Evolutionary conservation across 169 alveolate species (phyloP).

Genomic region (Plasmodium vinckei): DNA sequence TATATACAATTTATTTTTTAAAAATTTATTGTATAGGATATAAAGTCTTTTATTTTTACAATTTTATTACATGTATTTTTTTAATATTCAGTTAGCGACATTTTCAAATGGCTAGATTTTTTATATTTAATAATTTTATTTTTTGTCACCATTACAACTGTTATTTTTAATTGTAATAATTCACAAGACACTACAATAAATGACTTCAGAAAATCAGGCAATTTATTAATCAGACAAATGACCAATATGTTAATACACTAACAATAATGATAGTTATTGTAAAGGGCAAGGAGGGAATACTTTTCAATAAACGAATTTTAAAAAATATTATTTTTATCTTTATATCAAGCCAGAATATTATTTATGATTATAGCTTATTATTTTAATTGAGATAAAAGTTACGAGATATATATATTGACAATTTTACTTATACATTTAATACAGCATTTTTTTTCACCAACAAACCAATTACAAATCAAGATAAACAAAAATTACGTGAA

Average conservation of each 20-base stretch:
- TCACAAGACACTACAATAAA: background rate
- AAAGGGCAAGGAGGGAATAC: background rate
- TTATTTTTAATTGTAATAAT: background rate
- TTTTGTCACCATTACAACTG: slow-evolving; percentile 8
- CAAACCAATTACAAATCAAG: too few relatives aligned
- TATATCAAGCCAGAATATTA: slow-evolving; percentile 20
- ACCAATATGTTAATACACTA: slow-evolving; percentile 1
- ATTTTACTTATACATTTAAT: slow-evolving; percentile 37
- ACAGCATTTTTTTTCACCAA: slow-evolving; percentile 11
- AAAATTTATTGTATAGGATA: slow-evolving; percentile 29
- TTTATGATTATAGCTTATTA: slow-evolving; percentile 16
- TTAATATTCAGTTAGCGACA: slow-evolving; percentile 7
- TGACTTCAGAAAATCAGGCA: background rate
- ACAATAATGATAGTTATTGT: slow-evolving; percentile 3
- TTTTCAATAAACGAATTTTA: slow-evolving; percentile 35
- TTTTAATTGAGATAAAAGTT: slow-evolving; percentile 3
- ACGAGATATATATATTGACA: slow-evolving; percentile 32
- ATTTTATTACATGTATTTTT: slow-evolving; percentile 52
- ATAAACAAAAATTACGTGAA: background rate
- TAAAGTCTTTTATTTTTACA: slow-evolving; percentile 27
- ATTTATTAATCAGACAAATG: background rate
- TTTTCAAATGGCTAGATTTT: slow-evolving; percentile 20
- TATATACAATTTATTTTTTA: slow-evolving; percentile 16
- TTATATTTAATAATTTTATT: background rate
- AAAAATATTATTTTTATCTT: slow-evolving; percentile 13